Evolutionary conservation across 2,329 filamentous ascomycete genomes (phyloP).

Genomic region (Lecanoromycetidae sp.): DNA sequence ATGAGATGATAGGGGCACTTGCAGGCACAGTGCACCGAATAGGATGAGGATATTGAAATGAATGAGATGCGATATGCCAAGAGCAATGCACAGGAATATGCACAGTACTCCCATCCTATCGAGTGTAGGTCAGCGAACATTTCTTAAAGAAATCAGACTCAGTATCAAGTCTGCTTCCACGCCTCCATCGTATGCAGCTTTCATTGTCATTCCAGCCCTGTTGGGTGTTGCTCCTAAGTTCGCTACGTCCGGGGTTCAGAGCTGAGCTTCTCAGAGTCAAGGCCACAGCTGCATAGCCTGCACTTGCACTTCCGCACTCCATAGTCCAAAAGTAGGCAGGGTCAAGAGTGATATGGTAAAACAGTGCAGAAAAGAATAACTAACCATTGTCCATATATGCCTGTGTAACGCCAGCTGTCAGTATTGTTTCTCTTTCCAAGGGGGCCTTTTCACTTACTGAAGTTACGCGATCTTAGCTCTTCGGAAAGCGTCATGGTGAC

Average conservation of each 20-base stretch:
- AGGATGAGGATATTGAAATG: constrained; percentile 48
- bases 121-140: background rate
- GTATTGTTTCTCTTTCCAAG: constrained; percentile 14
- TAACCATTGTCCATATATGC: constrained; percentile 59
- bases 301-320: too few relatives aligned
- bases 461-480: constrained; percentile 53
- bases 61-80: constrained; percentile 59
- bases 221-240: too few relatives aligned
- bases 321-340: too few relatives aligned
- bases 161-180: background rate
- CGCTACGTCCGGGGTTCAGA: too few relatives aligned
- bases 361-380: constrained; percentile 25
- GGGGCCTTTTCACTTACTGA: constrained; percentile 39
- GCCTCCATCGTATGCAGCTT: background rate
- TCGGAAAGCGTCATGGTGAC: constrained; percentile 45
- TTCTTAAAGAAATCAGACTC: background rate
- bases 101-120: constrained; percentile 45
- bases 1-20: constrained; percentile 23
- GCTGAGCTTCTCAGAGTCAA: too few relatives aligned
- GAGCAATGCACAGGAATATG: constrained; percentile 53
- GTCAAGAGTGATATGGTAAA: too few relatives aligned
- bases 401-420: constrained; percentile 31
- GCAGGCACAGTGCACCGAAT: constrained; percentile 48
- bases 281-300: too few relatives aligned
- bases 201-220: too few relatives aligned